phyloP scores from a whole-genome alignment of 345 rosid genomes.

The Arabidopsis arenosa region DNA sequence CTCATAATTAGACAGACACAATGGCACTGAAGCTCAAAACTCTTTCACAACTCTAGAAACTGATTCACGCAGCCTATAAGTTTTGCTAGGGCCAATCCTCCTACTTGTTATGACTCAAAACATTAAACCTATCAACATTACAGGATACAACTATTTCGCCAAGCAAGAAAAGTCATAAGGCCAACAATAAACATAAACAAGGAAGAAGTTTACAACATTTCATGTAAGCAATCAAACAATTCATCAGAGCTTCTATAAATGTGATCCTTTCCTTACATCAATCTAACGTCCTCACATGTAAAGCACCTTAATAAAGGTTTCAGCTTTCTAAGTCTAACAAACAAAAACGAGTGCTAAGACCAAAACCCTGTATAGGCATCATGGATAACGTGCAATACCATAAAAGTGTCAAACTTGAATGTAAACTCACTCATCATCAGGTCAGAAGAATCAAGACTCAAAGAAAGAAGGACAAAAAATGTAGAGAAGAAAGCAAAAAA shows the following conservation, averaged over 20 bases:
- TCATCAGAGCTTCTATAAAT: not conserved
- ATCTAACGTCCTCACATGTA: not conserved
- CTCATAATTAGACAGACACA: conserved; percentile 45
- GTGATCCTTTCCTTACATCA: not conserved
- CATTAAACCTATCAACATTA: not conserved
- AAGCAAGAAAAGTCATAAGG: conserved; percentile 17
- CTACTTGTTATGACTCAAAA: conserved; percentile 15
- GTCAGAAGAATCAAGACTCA: not conserved
- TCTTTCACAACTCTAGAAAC: conserved; percentile 30
- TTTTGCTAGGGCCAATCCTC: not conserved
- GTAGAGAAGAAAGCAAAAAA: conserved; percentile 23
- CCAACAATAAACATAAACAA: not conserved
- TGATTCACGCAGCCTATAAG: conserved; percentile 2
- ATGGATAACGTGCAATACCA: not conserved
- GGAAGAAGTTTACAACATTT: conserved; percentile 4
- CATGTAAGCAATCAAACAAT: conserved; percentile 14
- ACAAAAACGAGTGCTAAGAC: not conserved
- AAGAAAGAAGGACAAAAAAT: not conserved
- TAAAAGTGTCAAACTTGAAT: not conserved
- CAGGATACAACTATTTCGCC: not conserved
- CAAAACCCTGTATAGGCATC: not conserved
- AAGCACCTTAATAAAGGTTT: not conserved
- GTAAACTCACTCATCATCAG: not conserved
- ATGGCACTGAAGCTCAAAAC: conserved; percentile 36
- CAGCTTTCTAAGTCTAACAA: not conserved